Evolutionary conservation across 2,329 filamentous ascomycete genomes (phyloP), one percentile per base, ranked within the genome.

Genomic region (Incumbomyces delicatus): DNA sequence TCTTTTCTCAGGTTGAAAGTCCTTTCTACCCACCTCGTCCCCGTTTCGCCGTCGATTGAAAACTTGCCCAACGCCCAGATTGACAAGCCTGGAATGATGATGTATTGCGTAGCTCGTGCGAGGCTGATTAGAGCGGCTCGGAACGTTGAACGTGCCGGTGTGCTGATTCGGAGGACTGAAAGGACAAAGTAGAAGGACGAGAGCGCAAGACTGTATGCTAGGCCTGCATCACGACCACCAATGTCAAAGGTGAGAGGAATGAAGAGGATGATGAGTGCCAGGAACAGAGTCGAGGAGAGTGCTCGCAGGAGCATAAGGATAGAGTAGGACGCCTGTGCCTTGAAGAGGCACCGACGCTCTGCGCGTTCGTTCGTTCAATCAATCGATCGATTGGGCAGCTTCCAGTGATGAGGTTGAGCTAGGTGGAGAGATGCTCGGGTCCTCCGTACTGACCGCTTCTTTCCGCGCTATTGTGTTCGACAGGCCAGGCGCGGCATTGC

Each of bases 211-310:
- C 88, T 95, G 72, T 94, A 96, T 53, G 88, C 90, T 61, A 98
- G 76, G 50, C 92, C 92, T 62, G 88, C 94, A 59, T 92, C 89
- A 60, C 87, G 83, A 52, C 92, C 92, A 63, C 92, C 92, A 61
- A 96, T 90, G 78, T 98, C 92, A 72, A 96, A 96, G 60, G 90
- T 87, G 63, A 98, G 82, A 52, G 92, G 92, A 63, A 98, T 92
- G 52, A 88, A 95, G 63, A 96, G 85, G 62, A 96, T 81, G 66
- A 95, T 88, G 69, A 85, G 85, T 68, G 89, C 77, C 59, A 96
- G 81, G 70, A 95, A 96, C 68, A 87, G 69, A 63, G 83, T 75
- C 69, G 87, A 87, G 62, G 87, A 87, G 58, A 89, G 63, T 64
- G 83, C 76, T 64, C 83, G 82, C 67, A 89, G n/a, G 22, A 46